Percentiles rank a stretch among this genome's conserved stretches.
phyloP scores from a whole-genome alignment of 176 grass and related monocot genomes.

The Eremochloa ophiuroides region DNA sequence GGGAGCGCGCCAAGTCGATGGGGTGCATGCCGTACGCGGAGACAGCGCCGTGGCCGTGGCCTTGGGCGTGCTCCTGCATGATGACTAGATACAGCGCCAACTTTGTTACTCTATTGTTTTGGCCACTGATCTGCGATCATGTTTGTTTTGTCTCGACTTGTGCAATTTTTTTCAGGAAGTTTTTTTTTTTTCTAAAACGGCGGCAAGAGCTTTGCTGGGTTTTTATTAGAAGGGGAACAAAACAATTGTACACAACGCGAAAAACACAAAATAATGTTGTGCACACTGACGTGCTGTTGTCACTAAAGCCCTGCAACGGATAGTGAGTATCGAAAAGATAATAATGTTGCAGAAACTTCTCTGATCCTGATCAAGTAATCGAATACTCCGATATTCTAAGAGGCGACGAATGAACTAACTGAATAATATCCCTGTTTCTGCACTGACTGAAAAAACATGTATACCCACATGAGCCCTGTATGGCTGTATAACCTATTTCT shows the following conservation, averaged over 20 bases:
- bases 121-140: background rate
- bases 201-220: too few relatives aligned
- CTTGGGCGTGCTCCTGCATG: background rate
- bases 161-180: background rate
- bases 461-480: background rate
- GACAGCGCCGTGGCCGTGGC: background rate
- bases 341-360: background rate
- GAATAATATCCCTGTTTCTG: conserved; percentile 31
- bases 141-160: background rate
- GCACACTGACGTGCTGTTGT: background rate
- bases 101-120: background rate
- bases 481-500: conserved; percentile 13
- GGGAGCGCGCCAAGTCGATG: background rate
- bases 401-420: conserved; percentile 35
- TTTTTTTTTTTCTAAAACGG: too few relatives aligned
- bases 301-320: background rate
- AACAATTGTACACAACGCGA: too few relatives aligned
- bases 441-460: conserved; percentile 21
- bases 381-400: background rate
- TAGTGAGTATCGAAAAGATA: background rate
- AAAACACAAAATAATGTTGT: too few relatives aligned
- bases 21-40: background rate
- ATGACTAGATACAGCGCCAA: background rate
- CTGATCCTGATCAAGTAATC: background rate
- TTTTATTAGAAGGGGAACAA: too few relatives aligned